Base-by-base conservation (phyloP, 1,139 yeast genomes). In the Suhomyces kunorum region DNA sequence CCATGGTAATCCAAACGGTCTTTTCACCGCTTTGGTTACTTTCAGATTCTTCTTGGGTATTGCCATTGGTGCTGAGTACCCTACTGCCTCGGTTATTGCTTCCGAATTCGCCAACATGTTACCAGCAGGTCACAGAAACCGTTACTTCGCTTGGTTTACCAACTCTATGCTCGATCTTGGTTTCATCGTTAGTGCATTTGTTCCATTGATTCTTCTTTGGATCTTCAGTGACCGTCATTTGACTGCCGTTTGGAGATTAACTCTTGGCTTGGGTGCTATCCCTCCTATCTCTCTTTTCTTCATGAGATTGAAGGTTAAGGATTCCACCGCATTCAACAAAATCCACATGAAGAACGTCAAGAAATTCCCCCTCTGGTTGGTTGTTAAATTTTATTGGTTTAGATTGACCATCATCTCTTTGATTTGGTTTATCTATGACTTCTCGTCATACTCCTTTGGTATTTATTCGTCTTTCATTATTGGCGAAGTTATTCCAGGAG, bases 371-470 rank as follows among this genome's bases (percentile, higher is more conserved):
- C 79, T 84, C 66, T 62, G 74, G 66, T 69, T 82, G 32, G 76
- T 85, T 39, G 48, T 87, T 54, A 88, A 86, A 64, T 87, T 82
- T 59, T 90, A 90, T 66, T 85, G 95, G 87, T 83, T 84, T 55
- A 80, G 97, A 60, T 69, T 89, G 44, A 38, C 71, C 6, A 68
- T 87, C 40, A 85, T 88, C 28, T 73, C 94, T 4, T 56, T 85
- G 43, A 79, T 90, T 53, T 90, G 98, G 98, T 89, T 87, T 69
- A 71, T 88, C 54, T 90, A 90, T 59, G 95, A 90, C 65, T 88
- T 90, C 64, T 81, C 90, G 20, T 78, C 83, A 9, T 90, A 89
- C 62, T 86, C 96, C 0, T 89, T 88, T 59, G 92, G 95, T 53
- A 79, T 87, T 53, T 89, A 83, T 64, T 84, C 95, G 9, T 68